Evolutionary conservation across 2,329 filamentous ascomycete species (phyloP), one percentile per base, ranked within the genome.

Genomic region (Aciculosporium take): DNA sequence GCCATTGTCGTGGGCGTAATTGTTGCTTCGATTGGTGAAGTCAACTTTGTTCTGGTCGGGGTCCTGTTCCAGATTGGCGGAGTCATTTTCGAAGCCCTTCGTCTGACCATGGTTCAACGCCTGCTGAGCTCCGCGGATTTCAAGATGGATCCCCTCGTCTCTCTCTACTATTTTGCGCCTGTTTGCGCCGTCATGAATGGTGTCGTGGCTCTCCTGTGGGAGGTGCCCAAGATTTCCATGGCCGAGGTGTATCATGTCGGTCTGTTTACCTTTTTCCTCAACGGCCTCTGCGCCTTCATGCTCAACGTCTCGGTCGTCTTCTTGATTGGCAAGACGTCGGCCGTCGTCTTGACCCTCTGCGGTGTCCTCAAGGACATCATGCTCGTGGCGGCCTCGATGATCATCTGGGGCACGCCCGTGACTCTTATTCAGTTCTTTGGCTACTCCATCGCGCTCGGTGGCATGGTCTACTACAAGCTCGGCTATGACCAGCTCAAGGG

Each of bases 1-100:
- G 74, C 89, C 59, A 98, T 98, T 54, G 91, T 96, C 40, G 63
- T 96, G 40, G 91, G 91, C 71, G 88, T 96, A 52, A 70, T 95
- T 50, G 86, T 98, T 56, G 91, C 91, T 38, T 94, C 89, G 1
- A 76, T 94, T 48, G 91, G 91, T 55, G 91, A 98, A 69, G 93
- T 98, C 63, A 80, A 88, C 59, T 98, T 98, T 59, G 82, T 85
- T 54, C 68, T 83, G 63, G 71, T 76, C 49, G 84, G 84, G 48
- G 83, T 91, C 64, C 59, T 87, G 48, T 87, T 78, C 71, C 85
- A 91, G 66, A 68, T 82, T 46, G 78, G 71, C 43, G 84, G 84
- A 55, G 81, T 91, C 55, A 59, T 81, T 54, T 91, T 89, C 56
- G 85, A 91, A 65, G 84, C 84, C 42, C 74, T 85, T 49, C 81